Conservation (phyloP, 1,284 basidiomycete genomes). For the Tilletia caries region DNA sequence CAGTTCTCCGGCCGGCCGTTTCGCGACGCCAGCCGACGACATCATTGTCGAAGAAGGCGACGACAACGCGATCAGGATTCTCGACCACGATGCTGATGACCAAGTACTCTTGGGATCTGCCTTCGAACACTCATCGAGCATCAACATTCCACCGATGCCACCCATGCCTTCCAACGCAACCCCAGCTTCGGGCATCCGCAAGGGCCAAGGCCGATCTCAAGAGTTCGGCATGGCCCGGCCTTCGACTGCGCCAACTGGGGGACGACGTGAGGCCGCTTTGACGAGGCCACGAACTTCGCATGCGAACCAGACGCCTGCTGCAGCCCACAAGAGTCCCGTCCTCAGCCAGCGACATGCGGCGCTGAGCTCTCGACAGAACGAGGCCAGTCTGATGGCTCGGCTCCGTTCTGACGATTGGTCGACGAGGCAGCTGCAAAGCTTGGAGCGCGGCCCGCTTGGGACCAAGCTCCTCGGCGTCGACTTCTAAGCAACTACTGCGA, state of each 20-base stretch:
- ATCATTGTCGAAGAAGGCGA: slow-evolving; percentile 28
- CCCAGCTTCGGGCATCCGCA: slow-evolving; percentile 12
- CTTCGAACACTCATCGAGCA: background rate
- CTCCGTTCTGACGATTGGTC: slow-evolving; percentile 41
- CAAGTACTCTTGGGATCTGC: background rate
- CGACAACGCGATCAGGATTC: slow-evolving; percentile 9
- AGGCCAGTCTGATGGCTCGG: slow-evolving; percentile 24
- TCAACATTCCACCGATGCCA: background rate
- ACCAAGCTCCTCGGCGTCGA: slow-evolving; percentile 35
- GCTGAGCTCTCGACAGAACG: slow-evolving; percentile 21
- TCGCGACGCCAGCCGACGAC: slow-evolving; percentile 28
- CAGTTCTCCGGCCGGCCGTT: slow-evolving; percentile 17
- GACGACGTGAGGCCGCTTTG: slow-evolving; percentile 15
- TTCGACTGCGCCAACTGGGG: slow-evolving; percentile 31
- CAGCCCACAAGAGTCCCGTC: slow-evolving; percentile 15
- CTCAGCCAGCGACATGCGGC: slow-evolving; percentile 18
- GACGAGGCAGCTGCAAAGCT: slow-evolving; percentile 32
- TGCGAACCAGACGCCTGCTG: slow-evolving; percentile 11
- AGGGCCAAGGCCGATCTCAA: background rate
- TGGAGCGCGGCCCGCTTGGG: slow-evolving; percentile 35
- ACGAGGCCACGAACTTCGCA: slow-evolving; percentile 9
- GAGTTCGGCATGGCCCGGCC: slow-evolving; percentile 20
- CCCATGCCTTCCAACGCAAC: slow-evolving; percentile 19
- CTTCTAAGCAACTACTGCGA: slow-evolving; percentile 21
- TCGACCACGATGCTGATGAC: slow-evolving; percentile 1